Evolutionary conservation across 495 filamentous ascomycete genomes (phyloP), one percentile per base, ranked within the genome.

Genomic region (Astrocystis sublimbata): DNA sequence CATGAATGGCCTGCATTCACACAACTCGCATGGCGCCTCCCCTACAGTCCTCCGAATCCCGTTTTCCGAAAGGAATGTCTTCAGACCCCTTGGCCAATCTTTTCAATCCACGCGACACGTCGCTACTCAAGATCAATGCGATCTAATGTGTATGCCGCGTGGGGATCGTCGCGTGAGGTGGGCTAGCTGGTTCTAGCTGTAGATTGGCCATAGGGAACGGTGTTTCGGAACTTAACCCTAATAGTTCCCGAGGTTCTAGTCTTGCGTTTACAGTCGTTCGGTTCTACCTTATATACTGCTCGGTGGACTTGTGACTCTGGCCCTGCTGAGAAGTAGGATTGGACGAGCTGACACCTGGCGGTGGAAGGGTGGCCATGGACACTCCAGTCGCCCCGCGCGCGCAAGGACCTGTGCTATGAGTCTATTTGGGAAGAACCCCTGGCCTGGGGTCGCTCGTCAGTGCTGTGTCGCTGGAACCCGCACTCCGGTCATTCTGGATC

Each of bases 221-320:
- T 49, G 76, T 73, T 72, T 85, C 81, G 86, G 87, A 89, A 88
- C 87, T 89, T 90, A 90, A 90, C 88, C 88, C 88, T 90, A 90
- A 86, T 21, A 70, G 71, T 71, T 74, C 67, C 15, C 76, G 82
- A 81, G 85, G 85, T 87, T 81, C 69, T 63, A 81, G 81, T 73
- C 66, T 77, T 79, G 75, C 76, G 73, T 71, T 76, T 60, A 77
- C 63, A 71, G 73, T 75, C 74, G 73, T 75, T 71, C 65, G 36
- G 56, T 70, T 41, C 65, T 61, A 67, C 73, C 71, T 80, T 80
- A 60, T 79, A 81, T 58, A 65, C 58, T 50, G 13, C 66, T 57
- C 5, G 65, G 56, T 45, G 65, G 46, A 15, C 65, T 63, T 38
- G 65, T 52, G 66, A 67, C 43, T 60, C 56, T 60, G 45, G 47